phyloP scores from a whole-genome alignment of 2,329 filamentous ascomycete genomes.

The Rhinocladiella mackenziei region DNA sequence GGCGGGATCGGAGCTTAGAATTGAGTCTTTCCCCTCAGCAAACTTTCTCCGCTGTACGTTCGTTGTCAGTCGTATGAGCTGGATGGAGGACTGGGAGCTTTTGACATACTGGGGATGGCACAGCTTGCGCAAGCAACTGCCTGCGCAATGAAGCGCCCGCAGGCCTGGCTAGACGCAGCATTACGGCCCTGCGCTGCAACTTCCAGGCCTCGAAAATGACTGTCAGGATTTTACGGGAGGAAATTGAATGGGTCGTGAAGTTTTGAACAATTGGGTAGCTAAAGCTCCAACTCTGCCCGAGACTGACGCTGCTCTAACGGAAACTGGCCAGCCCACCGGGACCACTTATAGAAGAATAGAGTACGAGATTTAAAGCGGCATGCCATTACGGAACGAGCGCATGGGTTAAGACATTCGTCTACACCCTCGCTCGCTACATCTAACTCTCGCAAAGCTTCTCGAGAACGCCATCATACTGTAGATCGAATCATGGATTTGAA shows the following conservation, averaged over 20 bases:
- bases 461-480: too few species aligned
- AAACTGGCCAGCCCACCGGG: too few species aligned
- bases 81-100: slow-evolving; percentile 1
- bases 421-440: too few species aligned
- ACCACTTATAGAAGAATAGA: too few species aligned
- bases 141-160: slow-evolving; percentile 21
- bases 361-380: too few species aligned
- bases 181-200: slow-evolving; percentile 23
- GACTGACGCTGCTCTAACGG: slow-evolving; percentile 13
- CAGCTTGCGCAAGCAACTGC: slow-evolving; percentile 25
- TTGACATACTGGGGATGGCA: slow-evolving; percentile 20
- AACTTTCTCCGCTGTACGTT: slow-evolving; percentile 22
- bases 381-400: too few species aligned
- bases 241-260: slow-evolving; percentile 6
- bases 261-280: slow-evolving; percentile 8
- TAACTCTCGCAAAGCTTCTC: too few species aligned
- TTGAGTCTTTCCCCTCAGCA: slow-evolving; percentile 25
- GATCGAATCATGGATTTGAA: too few species aligned
- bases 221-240: slow-evolving; percentile 4
- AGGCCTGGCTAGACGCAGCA: slow-evolving; percentile 29
- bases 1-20: slow-evolving; percentile 27
- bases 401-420: too few species aligned
- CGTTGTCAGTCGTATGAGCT: slow-evolving; percentile 19
- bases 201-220: slow-evolving; percentile 10
- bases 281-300: slow-evolving; percentile 8